Base-by-base conservation (phyloP, 2,329 filamentous ascomycete genomes). In the Aspergillus uvarum region DNA sequence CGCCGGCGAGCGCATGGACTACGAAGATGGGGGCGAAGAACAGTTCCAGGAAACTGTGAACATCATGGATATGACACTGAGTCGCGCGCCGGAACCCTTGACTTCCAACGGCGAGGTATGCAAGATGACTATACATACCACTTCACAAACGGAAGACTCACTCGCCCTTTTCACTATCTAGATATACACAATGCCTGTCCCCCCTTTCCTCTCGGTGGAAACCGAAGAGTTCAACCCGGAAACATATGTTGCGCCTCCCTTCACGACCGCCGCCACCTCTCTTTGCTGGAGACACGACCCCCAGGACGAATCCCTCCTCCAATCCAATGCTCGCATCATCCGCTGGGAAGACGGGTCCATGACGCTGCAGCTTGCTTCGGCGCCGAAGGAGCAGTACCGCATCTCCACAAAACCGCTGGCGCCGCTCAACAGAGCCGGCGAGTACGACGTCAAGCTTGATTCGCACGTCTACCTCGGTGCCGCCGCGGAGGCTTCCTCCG, bases 331-430 rank as follows among this genome's bases (percentile, higher is more conserved):
- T 11, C 85, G 87, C 47, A 80, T 89, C 54, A 79, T 89, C 53
- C 82, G 84, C 63, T 89, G 87, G 87, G 87, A 85, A 19, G 87
- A 89, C 67, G 87, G 87, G 42, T 87, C 84, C 4, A 74, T 89
- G 51, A 89, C 87, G 2, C 77, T 89, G 4, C 87, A 89, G 67
- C 79, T 89, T 42, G 87, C 85, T 24, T 87, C 83, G 14, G 82
- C 86, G 42, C 84, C 86, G 1, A 80, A 76, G 38, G 82, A 82
- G 59, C 86, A 88, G 66, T 88, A 87, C 72, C 80, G 83, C 62
- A 83, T 87, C 59, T 75, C 83, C 61, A 79, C 83, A 38, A 85
- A 85, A 69, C 74, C 83, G 50, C 79, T 89, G 54, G 84, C 83
- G 32, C 84, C 85, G 63, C 79, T 83, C 32, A 81, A 85, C 68